Base-by-base conservation (phyloP, 2,329 filamentous ascomycete species). In the Rutstroemia sp. region DNA sequence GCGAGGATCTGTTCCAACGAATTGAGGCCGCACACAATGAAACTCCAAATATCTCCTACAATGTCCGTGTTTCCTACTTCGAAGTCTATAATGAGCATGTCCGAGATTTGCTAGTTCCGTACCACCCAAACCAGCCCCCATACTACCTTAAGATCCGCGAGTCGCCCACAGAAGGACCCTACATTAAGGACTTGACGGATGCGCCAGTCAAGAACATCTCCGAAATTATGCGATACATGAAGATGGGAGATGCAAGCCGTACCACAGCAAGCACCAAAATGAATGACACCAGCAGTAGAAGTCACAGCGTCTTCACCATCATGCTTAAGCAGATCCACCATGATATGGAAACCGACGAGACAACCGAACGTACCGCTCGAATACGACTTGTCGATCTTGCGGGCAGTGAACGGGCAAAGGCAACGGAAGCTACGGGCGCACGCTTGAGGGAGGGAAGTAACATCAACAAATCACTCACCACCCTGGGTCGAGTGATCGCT, bases 41-140 rank as follows among this genome's bases (percentile, higher is more conserved):
- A 67, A 88, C 88, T 47, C 88, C 91, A 54, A 95, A 94, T 72
- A 90, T 96, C 70, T 95, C 89, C 64, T 99, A 96, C 78, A 94
- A 92, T 66, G 94, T 99, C 62, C 88, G 94, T 61, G 94, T 97
- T 27, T 96, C 92, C 3, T 99, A 99, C 75, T 97, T 99, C 68
- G 94, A 99, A 71, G 94, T 99, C 60, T 99, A 99, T 80, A 99
- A 99, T 73, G 94, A 99, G 74, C 94, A 97, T 72, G 94, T 99
- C 50, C 89, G 94, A 57, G 94, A 99, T 69, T 77, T 99, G 38
- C 82, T 99, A 47, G 87, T 91, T 0, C 89, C 92, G 10, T 80
- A 87, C 27, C 68, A 75, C 9, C 76, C 79, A 4, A 87, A 84
- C 56, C 87, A 88, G 60, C 79, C 88, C 5, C 89, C 92, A 1